phyloP scores from a whole-genome alignment of 306 rosid species.

The Prosopis cineraria region DNA sequence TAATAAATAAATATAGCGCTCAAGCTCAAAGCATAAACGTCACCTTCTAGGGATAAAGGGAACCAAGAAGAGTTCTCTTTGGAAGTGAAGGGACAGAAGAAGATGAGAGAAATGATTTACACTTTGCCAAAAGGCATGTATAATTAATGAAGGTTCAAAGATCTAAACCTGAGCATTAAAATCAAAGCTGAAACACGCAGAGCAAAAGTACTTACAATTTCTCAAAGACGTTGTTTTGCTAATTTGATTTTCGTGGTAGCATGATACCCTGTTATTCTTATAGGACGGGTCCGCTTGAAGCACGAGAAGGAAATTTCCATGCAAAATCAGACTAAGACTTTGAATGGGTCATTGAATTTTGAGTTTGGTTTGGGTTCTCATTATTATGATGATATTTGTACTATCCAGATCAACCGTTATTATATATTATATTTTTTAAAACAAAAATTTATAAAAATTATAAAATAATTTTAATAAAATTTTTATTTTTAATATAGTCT shows the following conservation, averaged over 20 bases:
- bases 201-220: no score
- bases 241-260: neutral
- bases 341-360: conserved; percentile 11
- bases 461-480: no score
- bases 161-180: conserved; percentile 39
- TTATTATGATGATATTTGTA: no score
- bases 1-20: neutral
- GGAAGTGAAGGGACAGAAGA: conserved; percentile 25
- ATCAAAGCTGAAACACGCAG: no score
- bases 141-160: conserved; percentile 9
- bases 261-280: neutral
- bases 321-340: neutral
- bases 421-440: no score
- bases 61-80: conserved; percentile 20
- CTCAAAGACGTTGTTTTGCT: no score
- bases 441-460: no score
- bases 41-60: conserved; percentile 36
- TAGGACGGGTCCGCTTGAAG: neutral
- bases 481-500: no score
- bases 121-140: conserved; percentile 18
- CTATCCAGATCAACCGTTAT: no score
- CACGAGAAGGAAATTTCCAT: neutral
- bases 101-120: conserved; percentile 15
- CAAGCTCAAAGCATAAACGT: neutral
- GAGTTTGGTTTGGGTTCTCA: no score